Base-by-base conservation (phyloP, 352 stramenopile species). In the Elongisporangium anandrum region DNA sequence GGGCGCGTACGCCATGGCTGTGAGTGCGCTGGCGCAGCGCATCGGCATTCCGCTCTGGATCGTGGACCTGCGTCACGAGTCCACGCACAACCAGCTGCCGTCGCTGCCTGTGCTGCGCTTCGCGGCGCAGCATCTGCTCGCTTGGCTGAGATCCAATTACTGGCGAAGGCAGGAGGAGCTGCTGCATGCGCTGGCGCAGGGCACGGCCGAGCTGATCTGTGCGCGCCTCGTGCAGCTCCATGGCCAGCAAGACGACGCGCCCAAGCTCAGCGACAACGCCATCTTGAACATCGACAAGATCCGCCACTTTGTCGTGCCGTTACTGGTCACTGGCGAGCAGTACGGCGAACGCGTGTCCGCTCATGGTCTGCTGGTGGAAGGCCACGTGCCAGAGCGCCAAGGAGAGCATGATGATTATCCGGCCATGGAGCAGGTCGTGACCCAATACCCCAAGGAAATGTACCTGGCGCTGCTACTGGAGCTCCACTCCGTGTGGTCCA, bases 11-110 rank as follows among this genome's bases (percentile, higher is more conserved):
- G 85, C 85, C 19, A 73, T 79, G 70, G 77, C 85, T 3, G 83
- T 94, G 57, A 94, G 85, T 34, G 61, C 66, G 15, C 63, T 94
- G 50, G 96, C 91, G 54, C 75, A 90, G 45, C 79, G 92, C 38
- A 91, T 97, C 19, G 94, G 94, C 56, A 90, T 98, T 49, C 94
- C 94, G 24, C 68, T 90, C 10, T 98, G 94, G 94, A 81, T 98
- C 59, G 94, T 98, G 23, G 92, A 97, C 55, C 62, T 98, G 63
- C 85, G 94, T 23, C 94, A 98, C 64, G 92, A 98, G 59, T 92
- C 91, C 21, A 95, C 91, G 17, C 94, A 98, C 65, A 97, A 97
- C 71, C 83, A 95, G 53, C 66, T 98, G 49, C 94, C 94, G n/a
- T 89, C 88, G 41, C 67, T 98, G 7, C 73, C 85, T 5, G 80